Conservation (phyloP, 2,329 filamentous ascomycete genomes). For the Hymenoscyphus fraxineus region DNA sequence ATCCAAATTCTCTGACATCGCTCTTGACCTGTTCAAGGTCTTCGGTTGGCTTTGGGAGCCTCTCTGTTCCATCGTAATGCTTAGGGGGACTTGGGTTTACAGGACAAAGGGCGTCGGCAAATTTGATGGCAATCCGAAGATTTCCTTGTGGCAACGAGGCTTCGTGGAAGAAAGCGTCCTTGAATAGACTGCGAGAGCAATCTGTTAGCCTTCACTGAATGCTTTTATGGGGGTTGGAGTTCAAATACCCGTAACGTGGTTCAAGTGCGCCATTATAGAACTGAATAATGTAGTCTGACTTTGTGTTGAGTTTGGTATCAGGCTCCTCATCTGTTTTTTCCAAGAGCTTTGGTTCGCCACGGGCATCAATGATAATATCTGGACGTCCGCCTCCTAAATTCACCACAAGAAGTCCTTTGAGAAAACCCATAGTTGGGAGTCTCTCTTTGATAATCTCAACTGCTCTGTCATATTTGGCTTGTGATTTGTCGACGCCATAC, state of each 20-base stretch:
- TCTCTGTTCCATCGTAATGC: background rate
- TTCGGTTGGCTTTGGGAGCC: slow-evolving; percentile 1
- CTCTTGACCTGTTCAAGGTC: slow-evolving; percentile 1
- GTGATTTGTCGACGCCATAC: slow-evolving; percentile 1
- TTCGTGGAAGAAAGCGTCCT: slow-evolving; percentile 2
- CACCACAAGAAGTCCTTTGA: background rate
- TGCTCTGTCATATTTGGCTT: slow-evolving; percentile 4
- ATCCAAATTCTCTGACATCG: background rate
- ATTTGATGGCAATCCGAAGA: slow-evolving; percentile 2
- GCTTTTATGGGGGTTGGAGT: background rate
- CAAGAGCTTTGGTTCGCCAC: background rate
- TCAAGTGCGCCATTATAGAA: slow-evolving; percentile 1
- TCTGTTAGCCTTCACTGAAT: background rate
- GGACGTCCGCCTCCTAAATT: background rate
- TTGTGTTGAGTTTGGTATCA: slow-evolving; percentile 1
- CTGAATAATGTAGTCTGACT: slow-evolving; percentile 6
- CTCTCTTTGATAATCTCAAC: slow-evolving; percentile 3
- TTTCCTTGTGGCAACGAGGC: slow-evolving; percentile 4
- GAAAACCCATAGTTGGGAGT: background rate
- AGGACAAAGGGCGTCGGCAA: background rate
- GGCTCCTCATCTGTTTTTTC: slow-evolving; percentile 1
- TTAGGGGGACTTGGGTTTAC: slow-evolving; percentile 4
- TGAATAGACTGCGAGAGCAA: background rate
- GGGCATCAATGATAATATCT: background rate
- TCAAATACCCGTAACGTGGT: background rate